Evolutionary conservation across 306 rosid species (phyloP).

Genomic region (Medicago lupulina): DNA sequence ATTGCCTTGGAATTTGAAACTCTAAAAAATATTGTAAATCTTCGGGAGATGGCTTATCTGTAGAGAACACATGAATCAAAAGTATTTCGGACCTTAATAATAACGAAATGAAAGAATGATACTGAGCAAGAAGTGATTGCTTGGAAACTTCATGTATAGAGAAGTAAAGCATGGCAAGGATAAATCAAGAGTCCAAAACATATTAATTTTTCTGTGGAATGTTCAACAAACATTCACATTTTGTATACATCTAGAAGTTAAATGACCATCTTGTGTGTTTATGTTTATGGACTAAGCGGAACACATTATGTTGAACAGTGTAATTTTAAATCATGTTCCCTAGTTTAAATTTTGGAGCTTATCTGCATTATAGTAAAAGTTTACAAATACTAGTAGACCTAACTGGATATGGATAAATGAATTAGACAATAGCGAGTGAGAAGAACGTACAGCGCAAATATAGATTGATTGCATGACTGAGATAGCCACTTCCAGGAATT

Average conservation of each 20-base stretch:
- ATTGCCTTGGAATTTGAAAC: constrained; percentile 97
- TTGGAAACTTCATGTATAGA: not conserved
- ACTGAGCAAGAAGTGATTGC: constrained; percentile 26
- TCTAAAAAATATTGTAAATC: constrained; percentile 92
- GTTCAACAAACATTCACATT: not conserved
- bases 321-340: not conserved
- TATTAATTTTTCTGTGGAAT: constrained; percentile 5
- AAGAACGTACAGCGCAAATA: constrained; percentile 84
- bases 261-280: not conserved
- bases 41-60: constrained; percentile 85
- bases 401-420: constrained; percentile 33
- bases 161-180: not conserved
- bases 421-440: constrained; percentile 15
- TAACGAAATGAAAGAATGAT: constrained; percentile 10
- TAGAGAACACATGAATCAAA: constrained; percentile 42
- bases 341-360: constrained; percentile 7
- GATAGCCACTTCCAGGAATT: constrained; percentile 97
- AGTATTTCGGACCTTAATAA: constrained; percentile 8
- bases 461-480: constrained; percentile 95
- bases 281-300: constrained; percentile 19
- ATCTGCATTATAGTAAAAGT: constrained; percentile 1
- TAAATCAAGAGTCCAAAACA: constrained; percentile 3
- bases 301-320: not conserved
- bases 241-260: constrained; percentile 7
- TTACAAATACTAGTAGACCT: constrained; percentile 18